Percentiles rank a stretch among this genome's conserved stretches.
These are phyloP conservation scores for Gaillardinia entomophila DNA, from an alignment of 805 yeast genomes.

Conservation along the genomic window DNA sequence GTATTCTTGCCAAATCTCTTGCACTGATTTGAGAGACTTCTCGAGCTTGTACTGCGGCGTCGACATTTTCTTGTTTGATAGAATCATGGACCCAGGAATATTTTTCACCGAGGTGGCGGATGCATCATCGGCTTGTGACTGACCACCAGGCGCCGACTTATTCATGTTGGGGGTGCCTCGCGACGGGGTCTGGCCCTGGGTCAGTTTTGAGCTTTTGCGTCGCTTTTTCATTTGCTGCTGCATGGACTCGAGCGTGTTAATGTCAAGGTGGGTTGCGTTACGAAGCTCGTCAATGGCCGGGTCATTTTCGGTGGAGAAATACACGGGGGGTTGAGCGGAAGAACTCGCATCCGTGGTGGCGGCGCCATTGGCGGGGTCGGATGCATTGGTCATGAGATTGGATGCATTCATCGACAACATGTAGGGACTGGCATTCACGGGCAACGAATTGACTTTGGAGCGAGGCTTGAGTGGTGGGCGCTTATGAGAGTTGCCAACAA, in stretches of 20 bases:
- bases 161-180: not conserved
- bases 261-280: not conserved
- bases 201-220: not conserved
- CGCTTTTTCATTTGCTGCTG: not conserved
- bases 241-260: not conserved
- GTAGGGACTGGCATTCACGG: not conserved
- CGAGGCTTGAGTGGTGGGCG: not conserved
- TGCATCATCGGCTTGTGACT: not conserved
- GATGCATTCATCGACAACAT: not conserved
- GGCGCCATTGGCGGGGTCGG: not conserved
- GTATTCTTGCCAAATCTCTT: conserved; percentile 55
- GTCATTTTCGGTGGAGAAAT: not conserved
- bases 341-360: not conserved
- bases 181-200: conserved; percentile 1
- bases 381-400: not conserved
- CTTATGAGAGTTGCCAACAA: not conserved
- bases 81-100: no score
- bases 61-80: no score
- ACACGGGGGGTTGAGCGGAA: not conserved
- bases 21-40: conserved; percentile 8
- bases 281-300: not conserved
- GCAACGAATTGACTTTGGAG: not conserved
- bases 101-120: not conserved
- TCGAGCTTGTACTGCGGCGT: conserved; percentile 6
- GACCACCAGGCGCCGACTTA: not conserved